Conservation (phyloP, 192 early-diverging fungal genomes). For the Backusella parvicylindrica region DNA sequence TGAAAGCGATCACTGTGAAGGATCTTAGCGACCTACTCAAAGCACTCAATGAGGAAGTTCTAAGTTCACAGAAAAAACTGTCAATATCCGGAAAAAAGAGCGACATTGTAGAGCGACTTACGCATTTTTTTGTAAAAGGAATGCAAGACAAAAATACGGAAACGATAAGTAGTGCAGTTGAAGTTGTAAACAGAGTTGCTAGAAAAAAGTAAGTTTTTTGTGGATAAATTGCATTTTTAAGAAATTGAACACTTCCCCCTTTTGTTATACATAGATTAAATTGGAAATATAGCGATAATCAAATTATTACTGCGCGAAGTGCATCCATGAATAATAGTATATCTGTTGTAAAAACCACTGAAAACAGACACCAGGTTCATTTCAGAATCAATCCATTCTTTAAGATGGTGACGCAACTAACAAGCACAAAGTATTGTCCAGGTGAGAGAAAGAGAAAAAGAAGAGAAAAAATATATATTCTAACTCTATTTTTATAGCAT, state of each 20-base stretch:
- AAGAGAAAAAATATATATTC: neutral
- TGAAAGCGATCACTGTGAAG: neutral
- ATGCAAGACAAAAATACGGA: neutral
- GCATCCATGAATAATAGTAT: neutral
- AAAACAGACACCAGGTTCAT: neutral
- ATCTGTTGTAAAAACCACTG: neutral
- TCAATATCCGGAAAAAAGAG: neutral
- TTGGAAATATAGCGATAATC: neutral
- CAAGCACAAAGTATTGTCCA: neutral
- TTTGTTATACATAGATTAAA: neutral
- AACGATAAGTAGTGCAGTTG: neutral
- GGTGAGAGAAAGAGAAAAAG: neutral
- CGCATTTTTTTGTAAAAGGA: neutral
- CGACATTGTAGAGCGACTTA: neutral
- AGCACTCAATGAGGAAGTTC: neutral
- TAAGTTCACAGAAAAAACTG: neutral
- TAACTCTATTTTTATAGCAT: no score
- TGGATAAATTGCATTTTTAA: no score
- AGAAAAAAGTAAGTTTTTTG: conserved; percentile 1
- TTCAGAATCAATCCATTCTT: neutral
- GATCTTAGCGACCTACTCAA: neutral
- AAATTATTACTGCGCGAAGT: neutral
- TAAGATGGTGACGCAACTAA: neutral
- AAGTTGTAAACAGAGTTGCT: neutral
- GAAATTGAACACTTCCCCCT: neutral